phyloP scores from a whole-genome alignment of 208 protist genomes.

The Spongospora subterranea region DNA sequence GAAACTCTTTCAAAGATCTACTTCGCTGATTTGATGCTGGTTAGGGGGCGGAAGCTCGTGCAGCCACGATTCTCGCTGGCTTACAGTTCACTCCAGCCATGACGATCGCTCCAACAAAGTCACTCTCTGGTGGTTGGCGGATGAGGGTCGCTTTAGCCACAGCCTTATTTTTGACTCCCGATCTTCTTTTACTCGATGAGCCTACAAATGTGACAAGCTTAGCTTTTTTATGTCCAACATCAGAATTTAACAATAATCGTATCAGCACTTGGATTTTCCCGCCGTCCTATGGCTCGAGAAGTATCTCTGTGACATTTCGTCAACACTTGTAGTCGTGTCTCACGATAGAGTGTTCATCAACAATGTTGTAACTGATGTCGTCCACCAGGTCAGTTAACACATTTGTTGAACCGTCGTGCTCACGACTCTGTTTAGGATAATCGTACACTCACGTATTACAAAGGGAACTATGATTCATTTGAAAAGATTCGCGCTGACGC shows the following conservation, averaged over 20 bases:
- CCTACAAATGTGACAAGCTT: constrained; percentile 42
- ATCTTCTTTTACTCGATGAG: constrained; percentile 44
- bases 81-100: constrained; percentile 55
- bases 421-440: not conserved
- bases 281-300: constrained; percentile 44
- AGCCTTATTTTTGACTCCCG: constrained; percentile 54
- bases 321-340: constrained; percentile 59
- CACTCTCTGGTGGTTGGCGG: constrained; percentile 67
- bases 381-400: not conserved
- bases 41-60: constrained; percentile 51
- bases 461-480: constrained; percentile 58
- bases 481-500: constrained; percentile 52
- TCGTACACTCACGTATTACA: constrained; percentile 39
- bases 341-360: constrained; percentile 61
- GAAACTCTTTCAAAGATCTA: not conserved
- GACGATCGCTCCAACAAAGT: constrained; percentile 47
- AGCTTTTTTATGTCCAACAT: not conserved
- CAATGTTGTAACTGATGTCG: constrained; percentile 56
- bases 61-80: constrained; percentile 45
- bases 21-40: not conserved
- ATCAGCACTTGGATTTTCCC: constrained; percentile 52
- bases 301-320: constrained; percentile 35
- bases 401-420: not conserved
- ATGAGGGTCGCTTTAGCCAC: constrained; percentile 67
- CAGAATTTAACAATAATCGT: not conserved